Conservation (phyloP, 768 basidiomycete species). For the Lactifluus echinatus region DNA sequence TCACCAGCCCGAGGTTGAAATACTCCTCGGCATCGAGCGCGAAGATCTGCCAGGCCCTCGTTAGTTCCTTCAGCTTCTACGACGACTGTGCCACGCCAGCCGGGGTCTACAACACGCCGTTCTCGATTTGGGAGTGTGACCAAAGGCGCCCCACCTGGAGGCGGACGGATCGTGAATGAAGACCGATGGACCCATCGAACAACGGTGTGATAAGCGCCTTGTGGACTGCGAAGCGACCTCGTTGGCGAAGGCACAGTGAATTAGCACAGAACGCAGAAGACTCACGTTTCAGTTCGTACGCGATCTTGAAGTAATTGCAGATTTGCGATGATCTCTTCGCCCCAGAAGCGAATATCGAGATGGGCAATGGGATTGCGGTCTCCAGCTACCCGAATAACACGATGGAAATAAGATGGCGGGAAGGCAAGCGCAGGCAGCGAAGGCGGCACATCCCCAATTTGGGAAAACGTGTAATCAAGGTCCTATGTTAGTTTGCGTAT, state of each 20-base stretch:
- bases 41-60: constrained; percentile 72
- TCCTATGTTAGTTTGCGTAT: constrained; percentile 40
- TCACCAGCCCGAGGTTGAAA: constrained; percentile 52
- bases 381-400: constrained; percentile 54
- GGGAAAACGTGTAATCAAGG: constrained; percentile 74
- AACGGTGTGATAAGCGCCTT: constrained; percentile 70
- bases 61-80: constrained; percentile 85
- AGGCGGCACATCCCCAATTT: constrained; percentile 66
- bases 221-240: constrained; percentile 42
- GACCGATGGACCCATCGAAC: constrained; percentile 83
- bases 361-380: constrained; percentile 46
- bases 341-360: constrained; percentile 73
- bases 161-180: constrained; percentile 56
- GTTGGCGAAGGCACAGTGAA: constrained; percentile 13
- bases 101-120: constrained; percentile 48
- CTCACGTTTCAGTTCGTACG: constrained; percentile 73
- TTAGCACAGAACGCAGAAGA: constrained; percentile 12
- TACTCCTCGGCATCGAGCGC: constrained; percentile 59
- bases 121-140: constrained; percentile 24
- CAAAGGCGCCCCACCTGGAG: constrained; percentile 29
- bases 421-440: constrained; percentile 76
- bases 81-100: constrained; percentile 78
- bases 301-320: constrained; percentile 72
- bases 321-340: constrained; percentile 63
- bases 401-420: constrained; percentile 84